phyloP scores from a whole-genome alignment of 306 rosid species.

The Chamaecrista fasciculata region DNA sequence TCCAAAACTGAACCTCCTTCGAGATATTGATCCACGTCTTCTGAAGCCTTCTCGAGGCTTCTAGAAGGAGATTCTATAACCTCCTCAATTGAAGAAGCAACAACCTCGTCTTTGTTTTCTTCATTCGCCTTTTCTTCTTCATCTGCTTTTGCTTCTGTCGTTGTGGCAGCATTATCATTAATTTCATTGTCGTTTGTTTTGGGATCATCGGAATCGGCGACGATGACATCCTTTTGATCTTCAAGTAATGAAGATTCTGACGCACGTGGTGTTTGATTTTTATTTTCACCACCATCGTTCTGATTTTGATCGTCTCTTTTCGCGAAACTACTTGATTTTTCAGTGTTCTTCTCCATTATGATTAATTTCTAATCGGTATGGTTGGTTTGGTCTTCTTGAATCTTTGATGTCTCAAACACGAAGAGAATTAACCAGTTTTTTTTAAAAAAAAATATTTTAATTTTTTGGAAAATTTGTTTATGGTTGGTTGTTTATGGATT shows the following conservation, averaged over 20 bases:
- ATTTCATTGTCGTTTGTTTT: constrained; percentile 9
- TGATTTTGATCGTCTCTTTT: constrained; percentile 1
- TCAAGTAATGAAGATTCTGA: no score
- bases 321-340: constrained; percentile 17
- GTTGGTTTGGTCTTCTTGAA: no score
- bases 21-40: constrained; percentile 42
- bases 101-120: constrained; percentile 13
- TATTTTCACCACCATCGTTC: no score
- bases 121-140: background rate
- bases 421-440: constrained; percentile 27
- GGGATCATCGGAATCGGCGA: background rate
- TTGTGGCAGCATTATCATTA: background rate
- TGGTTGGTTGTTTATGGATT: background rate
- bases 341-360: constrained; percentile 49
- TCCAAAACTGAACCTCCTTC: background rate
- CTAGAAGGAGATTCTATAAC: constrained; percentile 28
- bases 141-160: background rate
- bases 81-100: background rate
- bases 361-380: no score
- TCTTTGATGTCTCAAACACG: no score
- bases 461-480: background rate
- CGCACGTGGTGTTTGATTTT: background rate
- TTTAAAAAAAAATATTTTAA: background rate
- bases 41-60: constrained; percentile 30
- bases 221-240: no score